Conservation (phyloP, 2,329 filamentous ascomycete genomes). For the Alternaria brassicae region DNA sequence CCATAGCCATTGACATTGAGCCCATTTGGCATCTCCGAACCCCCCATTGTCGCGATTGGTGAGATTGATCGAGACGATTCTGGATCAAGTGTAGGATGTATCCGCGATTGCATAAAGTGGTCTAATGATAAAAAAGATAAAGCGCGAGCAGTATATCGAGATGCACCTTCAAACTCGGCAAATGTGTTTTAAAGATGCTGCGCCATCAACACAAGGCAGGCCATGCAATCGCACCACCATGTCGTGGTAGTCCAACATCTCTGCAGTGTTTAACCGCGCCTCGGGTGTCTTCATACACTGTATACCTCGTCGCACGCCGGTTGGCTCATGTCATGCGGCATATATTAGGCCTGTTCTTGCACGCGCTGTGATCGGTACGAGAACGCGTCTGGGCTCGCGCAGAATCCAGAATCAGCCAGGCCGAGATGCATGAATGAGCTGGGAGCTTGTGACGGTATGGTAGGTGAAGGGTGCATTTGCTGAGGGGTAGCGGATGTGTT, state of each 20-base stretch:
- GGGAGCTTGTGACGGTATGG: slow-evolving; percentile 13
- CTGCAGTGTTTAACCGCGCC: slow-evolving; percentile 43
- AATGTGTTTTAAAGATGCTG: slow-evolving; percentile 5
- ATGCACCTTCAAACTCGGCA: slow-evolving; percentile 1
- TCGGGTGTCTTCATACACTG: slow-evolving; percentile 19
- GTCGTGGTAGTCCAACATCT: slow-evolving; percentile 15
- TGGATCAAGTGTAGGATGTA: not conserved
- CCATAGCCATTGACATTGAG: slow-evolving; percentile 39
- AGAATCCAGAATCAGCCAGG: not conserved
- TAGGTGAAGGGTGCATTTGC: slow-evolving; percentile 15
- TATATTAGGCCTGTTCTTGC: slow-evolving; percentile 14
- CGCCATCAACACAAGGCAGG: not conserved
- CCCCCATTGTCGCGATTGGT: slow-evolving; percentile 30
- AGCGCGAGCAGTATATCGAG: not conserved
- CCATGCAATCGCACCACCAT: slow-evolving; percentile 24
- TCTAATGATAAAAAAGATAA: not conserved
- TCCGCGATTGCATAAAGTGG: not conserved
- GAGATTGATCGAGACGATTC: not conserved
- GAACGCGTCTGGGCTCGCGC: slow-evolving; percentile 16
- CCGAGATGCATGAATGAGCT: slow-evolving; percentile 16
- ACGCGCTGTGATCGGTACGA: not conserved
- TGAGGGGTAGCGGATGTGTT: slow-evolving; percentile 28
- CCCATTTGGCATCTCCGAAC: slow-evolving; percentile 38
- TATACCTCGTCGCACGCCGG: slow-evolving; percentile 14
- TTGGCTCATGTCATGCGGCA: slow-evolving; percentile 18